phyloP scores from a whole-genome alignment of 441 rosid genomes.

The Eutrema salsugineum region DNA sequence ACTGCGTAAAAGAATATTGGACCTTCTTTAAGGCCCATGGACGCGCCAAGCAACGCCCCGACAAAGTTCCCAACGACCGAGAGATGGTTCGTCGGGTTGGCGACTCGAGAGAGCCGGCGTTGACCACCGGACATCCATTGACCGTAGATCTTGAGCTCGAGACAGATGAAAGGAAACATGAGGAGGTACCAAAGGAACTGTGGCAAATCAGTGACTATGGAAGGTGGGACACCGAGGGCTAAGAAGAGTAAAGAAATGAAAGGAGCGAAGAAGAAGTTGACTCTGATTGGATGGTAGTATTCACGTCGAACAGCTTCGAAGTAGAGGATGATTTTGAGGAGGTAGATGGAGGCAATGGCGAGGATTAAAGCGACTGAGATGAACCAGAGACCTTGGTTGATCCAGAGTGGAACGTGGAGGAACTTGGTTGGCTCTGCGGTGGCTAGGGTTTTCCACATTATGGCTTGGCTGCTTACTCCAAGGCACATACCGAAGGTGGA shows the following conservation, averaged over 20 bases:
- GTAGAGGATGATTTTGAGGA: slow-evolving; percentile 56
- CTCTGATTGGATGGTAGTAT: slow-evolving; percentile 82
- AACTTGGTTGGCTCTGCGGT: slow-evolving; percentile 61
- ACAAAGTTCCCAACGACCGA: slow-evolving; percentile 87
- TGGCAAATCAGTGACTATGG: slow-evolving; percentile 40
- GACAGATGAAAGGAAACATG: slow-evolving; percentile 69
- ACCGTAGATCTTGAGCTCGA: slow-evolving; percentile 93
- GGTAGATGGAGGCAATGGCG: slow-evolving; percentile 49
- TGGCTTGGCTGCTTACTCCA: slow-evolving; percentile 88
- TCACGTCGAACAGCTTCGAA: slow-evolving; percentile 94
- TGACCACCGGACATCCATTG: slow-evolving; percentile 99
- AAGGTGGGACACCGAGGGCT: slow-evolving; percentile 72
- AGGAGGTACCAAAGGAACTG: slow-evolving; percentile 69
- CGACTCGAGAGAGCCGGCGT: slow-evolving; percentile 85
- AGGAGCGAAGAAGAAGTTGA: slow-evolving; percentile 96
- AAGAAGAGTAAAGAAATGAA: slow-evolving; percentile 82
- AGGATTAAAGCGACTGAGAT: slow-evolving; percentile 51
- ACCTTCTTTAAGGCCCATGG: slow-evolving; percentile 87
- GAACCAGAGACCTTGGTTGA: slow-evolving; percentile 68
- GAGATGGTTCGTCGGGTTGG: slow-evolving; percentile 91
- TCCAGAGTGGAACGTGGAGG: slow-evolving; percentile 45
- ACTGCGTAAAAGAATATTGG: slow-evolving; percentile 88
- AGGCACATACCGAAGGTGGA: slow-evolving; percentile 91
- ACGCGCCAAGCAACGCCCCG: slow-evolving; percentile 85
- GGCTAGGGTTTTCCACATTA: slow-evolving; percentile 82